These are phyloP conservation scores for Septoria linicola DNA, from an alignment of 2,329 filamentous ascomycete species.

Conservation along the genomic window DNA sequence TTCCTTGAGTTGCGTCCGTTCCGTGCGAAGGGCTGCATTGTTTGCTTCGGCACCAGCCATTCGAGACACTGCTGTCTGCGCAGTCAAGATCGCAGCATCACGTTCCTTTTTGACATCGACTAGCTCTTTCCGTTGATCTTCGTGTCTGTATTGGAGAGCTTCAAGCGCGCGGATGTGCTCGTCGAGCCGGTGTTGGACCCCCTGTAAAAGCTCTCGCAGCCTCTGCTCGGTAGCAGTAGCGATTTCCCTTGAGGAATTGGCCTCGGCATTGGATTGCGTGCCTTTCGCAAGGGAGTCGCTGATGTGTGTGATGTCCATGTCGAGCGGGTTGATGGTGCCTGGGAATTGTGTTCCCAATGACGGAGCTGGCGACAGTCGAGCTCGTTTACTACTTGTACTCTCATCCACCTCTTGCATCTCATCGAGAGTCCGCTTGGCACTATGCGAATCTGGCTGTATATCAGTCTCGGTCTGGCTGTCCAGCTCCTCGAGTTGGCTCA, in stretches of 20 bases:
- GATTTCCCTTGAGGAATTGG: neutral
- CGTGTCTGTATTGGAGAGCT: constrained; percentile 37
- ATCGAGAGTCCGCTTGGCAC: constrained; percentile 26
- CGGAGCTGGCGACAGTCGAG: constrained; percentile 22
- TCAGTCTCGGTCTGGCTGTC: constrained; percentile 39
- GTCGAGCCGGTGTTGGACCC: constrained; percentile 29
- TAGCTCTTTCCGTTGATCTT: constrained; percentile 35
- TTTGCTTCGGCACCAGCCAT: constrained; percentile 24
- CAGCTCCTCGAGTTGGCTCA: constrained; percentile 33
- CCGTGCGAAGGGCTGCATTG: constrained; percentile 27
- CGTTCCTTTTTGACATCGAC: constrained; percentile 29
- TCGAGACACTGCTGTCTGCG: constrained; percentile 27
- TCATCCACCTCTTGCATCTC: constrained; percentile 6
- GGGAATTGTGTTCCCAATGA: constrained; percentile 19
- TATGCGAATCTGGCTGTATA: constrained; percentile 17
- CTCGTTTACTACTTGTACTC: constrained; percentile 28
- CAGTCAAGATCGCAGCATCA: constrained; percentile 30
- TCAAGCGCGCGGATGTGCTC: constrained; percentile 35
- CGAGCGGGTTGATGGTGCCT: constrained; percentile 36
- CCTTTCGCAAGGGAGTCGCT: constrained; percentile 45
- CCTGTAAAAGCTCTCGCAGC: constrained; percentile 27
- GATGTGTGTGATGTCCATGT: constrained; percentile 42
- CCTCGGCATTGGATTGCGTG: constrained; percentile 16
- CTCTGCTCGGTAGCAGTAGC: constrained; percentile 22
- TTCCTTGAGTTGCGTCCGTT: constrained; percentile 31